Conservation (phyloP, 345 rosid genomes). For the Salix purpurea region DNA sequence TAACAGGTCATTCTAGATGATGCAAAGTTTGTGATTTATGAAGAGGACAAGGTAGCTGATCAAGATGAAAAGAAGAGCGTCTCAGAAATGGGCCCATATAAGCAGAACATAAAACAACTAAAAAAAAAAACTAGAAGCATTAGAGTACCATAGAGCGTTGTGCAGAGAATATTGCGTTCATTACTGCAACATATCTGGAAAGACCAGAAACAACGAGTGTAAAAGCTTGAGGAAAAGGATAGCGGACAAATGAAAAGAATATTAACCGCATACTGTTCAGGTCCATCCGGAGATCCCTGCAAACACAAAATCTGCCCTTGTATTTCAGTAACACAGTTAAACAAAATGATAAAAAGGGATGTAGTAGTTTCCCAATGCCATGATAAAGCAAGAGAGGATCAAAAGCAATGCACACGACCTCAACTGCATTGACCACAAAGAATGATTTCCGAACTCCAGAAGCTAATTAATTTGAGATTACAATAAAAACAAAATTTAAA, state of each 20-base stretch:
- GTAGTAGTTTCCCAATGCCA: background rate
- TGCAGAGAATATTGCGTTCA: conserved; percentile 95
- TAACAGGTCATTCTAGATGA: too few species aligned
- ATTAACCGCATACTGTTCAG: conserved; percentile 72
- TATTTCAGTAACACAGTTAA: conserved; percentile 12
- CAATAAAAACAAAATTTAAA: background rate
- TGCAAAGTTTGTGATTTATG: too few species aligned
- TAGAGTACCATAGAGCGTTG: conserved; percentile 71
- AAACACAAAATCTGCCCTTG: conserved; percentile 77
- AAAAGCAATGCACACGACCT: background rate
- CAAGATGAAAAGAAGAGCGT: too few species aligned
- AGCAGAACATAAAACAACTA: background rate
- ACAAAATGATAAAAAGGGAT: background rate
- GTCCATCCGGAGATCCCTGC: conserved; percentile 98
- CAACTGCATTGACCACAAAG: background rate
- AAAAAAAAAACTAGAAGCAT: background rate
- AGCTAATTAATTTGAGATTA: background rate
- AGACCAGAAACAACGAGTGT: conserved; percentile 8
- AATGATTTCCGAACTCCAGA: background rate
- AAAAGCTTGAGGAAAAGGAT: conserved; percentile 13
- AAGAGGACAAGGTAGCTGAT: background rate
- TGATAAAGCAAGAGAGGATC: background rate
- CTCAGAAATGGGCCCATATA: background rate
- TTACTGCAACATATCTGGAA: conserved; percentile 91
- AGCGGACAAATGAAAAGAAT: conserved; percentile 8